These are phyloP conservation scores for Carnegiea gigantea DNA, from an alignment of 179 eudicot genomes.

Conservation along the genomic window DNA sequence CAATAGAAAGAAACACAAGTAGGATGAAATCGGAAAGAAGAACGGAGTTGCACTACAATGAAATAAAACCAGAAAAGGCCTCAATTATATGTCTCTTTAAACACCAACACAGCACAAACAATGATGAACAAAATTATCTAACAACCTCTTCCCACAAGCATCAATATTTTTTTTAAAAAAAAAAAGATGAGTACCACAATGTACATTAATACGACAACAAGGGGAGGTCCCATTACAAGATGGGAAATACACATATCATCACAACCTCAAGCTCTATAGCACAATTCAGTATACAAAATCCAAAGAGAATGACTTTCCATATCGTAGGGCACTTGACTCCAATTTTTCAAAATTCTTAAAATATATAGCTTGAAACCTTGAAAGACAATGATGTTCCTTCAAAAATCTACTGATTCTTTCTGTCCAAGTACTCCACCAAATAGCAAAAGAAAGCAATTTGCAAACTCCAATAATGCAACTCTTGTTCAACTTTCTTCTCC, in stretches of 20 bases:
- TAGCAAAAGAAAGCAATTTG: background rate
- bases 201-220: background rate
- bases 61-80: background rate
- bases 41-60: background rate
- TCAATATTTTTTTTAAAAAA: background rate
- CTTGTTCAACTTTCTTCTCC: background rate
- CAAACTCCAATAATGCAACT: background rate
- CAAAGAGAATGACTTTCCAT: background rate
- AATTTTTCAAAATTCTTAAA: background rate
- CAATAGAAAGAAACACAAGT: background rate
- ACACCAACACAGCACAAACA: background rate
- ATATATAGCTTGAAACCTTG: background rate
- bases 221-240: background rate
- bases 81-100: background rate
- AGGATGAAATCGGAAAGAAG: background rate
- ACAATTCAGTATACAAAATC: background rate
- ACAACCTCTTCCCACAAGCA: background rate
- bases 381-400: background rate
- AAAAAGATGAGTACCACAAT: background rate
- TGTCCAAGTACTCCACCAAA: background rate
- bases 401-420: background rate
- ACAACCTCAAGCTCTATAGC: background rate
- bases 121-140: background rate
- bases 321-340: background rate
- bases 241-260: background rate